Conservation (phyloP, 2,329 filamentous ascomycete genomes). For the Diaporthe caulivora region DNA sequence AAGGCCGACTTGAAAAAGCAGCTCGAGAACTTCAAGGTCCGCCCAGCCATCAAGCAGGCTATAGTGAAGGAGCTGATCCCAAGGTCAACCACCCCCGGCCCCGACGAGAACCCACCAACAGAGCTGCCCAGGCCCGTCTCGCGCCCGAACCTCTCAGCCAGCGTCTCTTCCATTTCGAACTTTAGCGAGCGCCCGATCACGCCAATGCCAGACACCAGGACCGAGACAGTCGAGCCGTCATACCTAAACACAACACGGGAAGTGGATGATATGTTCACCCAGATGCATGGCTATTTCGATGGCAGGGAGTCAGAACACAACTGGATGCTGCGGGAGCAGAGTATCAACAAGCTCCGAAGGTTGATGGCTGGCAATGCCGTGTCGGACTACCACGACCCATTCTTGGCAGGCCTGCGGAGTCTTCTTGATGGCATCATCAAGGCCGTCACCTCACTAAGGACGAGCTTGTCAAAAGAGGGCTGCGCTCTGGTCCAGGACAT, state of each 20-base stretch:
- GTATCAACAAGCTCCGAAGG: conserved; percentile 79
- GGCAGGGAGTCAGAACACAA: conserved; percentile 92
- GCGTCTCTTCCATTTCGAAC: conserved; percentile 67
- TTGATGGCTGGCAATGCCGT: conserved; percentile 88
- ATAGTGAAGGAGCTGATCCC: conserved; percentile 82
- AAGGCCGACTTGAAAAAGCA: conserved; percentile 92
- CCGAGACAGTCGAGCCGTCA: conserved; percentile 80
- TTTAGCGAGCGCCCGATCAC: conserved; percentile 68
- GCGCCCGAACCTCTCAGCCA: conserved; percentile 61
- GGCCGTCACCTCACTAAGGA: conserved; percentile 83
- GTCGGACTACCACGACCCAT: conserved; percentile 79
- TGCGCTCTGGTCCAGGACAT: conserved; percentile 89
- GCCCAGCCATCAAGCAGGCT: conserved; percentile 85
- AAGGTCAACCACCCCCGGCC: conserved; percentile 45
- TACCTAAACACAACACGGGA: conserved; percentile 88
- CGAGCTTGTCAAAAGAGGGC: conserved; percentile 89
- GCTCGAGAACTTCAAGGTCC: conserved; percentile 84
- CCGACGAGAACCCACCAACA: conserved; percentile 25
- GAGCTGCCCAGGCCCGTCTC: conserved; percentile 52
- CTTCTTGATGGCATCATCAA: conserved; percentile 92
- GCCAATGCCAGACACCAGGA: conserved; percentile 72
- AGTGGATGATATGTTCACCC: conserved; percentile 86
- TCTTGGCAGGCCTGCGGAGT: conserved; percentile 77
- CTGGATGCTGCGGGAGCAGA: conserved; percentile 89
- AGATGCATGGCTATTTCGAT: conserved; percentile 86